These are phyloP conservation scores for Geotrichum siamense DNA, from an alignment of 1,139 yeast species.

Conservation along the genomic window DNA sequence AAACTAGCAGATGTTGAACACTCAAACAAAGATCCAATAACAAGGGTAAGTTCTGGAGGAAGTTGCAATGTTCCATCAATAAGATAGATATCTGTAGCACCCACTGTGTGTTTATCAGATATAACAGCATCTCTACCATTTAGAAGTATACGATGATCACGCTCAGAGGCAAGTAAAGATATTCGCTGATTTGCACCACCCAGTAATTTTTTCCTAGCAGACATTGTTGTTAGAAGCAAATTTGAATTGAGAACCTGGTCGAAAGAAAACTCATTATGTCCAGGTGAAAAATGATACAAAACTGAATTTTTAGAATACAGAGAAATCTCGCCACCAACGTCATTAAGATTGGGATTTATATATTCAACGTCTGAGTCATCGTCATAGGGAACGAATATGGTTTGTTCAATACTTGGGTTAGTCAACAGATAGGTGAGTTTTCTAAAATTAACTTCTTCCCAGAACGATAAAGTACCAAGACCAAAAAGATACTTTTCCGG, in stretches of 20 bases:
- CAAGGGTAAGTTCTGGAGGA: slow-evolving; percentile 47
- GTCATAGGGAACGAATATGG: slow-evolving; percentile 46
- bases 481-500: slow-evolving; percentile 71
- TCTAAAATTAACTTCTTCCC: slow-evolving; percentile 61
- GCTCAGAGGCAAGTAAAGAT: slow-evolving; percentile 31
- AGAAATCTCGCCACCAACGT: slow-evolving; percentile 28
- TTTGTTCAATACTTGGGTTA: slow-evolving; percentile 42
- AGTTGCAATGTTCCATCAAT: slow-evolving; percentile 51
- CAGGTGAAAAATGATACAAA: slow-evolving; percentile 63
- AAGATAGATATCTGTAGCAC: slow-evolving; percentile 56
- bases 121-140: slow-evolving; percentile 41
- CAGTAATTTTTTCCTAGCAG: slow-evolving; percentile 23
- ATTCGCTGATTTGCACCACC: slow-evolving; percentile 46
- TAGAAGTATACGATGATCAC: slow-evolving; percentile 38
- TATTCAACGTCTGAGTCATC: slow-evolving; percentile 7
- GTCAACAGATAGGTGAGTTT: slow-evolving; percentile 52
- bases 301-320: slow-evolving; percentile 34
- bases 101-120: slow-evolving; percentile 40
- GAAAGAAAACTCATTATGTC: slow-evolving; percentile 36
- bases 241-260: slow-evolving; percentile 36
- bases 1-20: slow-evolving; percentile 48
- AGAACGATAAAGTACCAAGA: slow-evolving; percentile 58
- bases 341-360: no score
- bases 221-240: slow-evolving; percentile 10
- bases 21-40: slow-evolving; percentile 49